phyloP scores from a whole-genome alignment of 345 rosid genomes.

The Limnanthes douglasii region DNA sequence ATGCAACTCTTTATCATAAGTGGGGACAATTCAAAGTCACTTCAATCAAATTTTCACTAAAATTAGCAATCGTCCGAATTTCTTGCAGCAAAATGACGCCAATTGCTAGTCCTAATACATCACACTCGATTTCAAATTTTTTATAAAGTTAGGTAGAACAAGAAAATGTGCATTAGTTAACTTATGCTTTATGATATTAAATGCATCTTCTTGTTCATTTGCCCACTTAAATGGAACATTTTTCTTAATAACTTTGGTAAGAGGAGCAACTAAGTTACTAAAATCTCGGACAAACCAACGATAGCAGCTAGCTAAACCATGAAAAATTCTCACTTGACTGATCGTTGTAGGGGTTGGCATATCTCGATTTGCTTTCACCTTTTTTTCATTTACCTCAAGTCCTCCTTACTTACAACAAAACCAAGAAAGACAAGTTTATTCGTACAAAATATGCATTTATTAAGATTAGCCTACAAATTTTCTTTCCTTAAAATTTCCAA shows the following conservation, averaged over 20 bases:
- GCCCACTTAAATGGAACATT: background rate
- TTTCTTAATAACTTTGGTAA: background rate
- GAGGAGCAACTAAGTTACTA: background rate
- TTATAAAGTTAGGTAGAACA: background rate
- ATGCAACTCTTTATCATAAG: background rate
- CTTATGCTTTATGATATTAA: background rate
- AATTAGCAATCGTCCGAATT: background rate
- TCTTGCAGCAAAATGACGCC: background rate
- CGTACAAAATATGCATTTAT: background rate
- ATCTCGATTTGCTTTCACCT: background rate
- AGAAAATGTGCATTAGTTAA: background rate
- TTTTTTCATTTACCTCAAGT: background rate
- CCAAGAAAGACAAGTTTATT: background rate
- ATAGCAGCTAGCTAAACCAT: background rate
- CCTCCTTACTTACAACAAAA: no score
- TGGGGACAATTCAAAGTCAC: background rate
- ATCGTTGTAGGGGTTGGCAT: background rate
- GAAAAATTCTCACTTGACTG: background rate
- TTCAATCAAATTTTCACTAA: background rate
- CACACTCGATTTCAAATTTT: background rate
- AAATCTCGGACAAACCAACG: background rate
- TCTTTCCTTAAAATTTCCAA: background rate
- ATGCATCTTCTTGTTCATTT: background rate
- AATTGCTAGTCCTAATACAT: no score
- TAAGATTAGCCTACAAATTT: background rate